Percentiles rank a stretch among this genome's conserved stretches.
Evolutionary conservation across 225 moss, liverwort and hornwort species (phyloP).

Genomic region (Pseudoscleropodium purum): DNA sequence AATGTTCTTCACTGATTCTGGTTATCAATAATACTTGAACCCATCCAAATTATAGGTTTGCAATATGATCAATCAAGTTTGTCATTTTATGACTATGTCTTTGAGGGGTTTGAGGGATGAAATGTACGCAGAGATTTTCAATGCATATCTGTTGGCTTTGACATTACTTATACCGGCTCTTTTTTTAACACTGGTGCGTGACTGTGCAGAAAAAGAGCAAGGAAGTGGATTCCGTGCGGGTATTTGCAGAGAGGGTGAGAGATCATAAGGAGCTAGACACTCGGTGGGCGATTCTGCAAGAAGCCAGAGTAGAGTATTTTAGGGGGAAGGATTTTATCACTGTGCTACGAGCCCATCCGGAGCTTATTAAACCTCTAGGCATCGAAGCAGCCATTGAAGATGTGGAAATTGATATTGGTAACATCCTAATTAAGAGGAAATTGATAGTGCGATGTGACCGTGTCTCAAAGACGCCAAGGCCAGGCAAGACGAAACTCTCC

Average conservation of each 20-base stretch:
- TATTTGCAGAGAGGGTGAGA: conserved; percentile 79
- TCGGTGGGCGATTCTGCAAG: conserved; percentile 94
- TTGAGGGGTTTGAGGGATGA: not conserved
- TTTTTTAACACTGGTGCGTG: not conserved
- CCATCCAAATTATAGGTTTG: not conserved
- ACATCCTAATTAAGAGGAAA: conserved; percentile 66
- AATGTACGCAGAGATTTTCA: not conserved
- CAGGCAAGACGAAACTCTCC: conserved; percentile 90
- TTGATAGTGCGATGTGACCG: conserved; percentile 83
- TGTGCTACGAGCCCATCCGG: conserved; percentile 66
- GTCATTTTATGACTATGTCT: not conserved
- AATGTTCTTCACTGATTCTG: not conserved
- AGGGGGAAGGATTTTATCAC: conserved; percentile 76
- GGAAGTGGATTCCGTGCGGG: conserved; percentile 48
- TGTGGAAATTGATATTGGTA: conserved; percentile 65
- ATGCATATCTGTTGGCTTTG: not conserved
- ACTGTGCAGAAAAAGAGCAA: conserved; percentile 43
- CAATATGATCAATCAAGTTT: not conserved
- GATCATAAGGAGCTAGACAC: conserved; percentile 92
- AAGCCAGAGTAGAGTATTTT: conserved; percentile 94
- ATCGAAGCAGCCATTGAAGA: conserved; percentile 56
- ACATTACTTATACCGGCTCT: not conserved
- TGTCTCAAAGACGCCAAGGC: conserved; percentile 72
- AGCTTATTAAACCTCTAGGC: conserved; percentile 56
- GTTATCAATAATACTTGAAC: not conserved